Evolutionary conservation across 176 grass and related monocot genomes (phyloP).

Genomic region (Aegilops tauschii): DNA sequence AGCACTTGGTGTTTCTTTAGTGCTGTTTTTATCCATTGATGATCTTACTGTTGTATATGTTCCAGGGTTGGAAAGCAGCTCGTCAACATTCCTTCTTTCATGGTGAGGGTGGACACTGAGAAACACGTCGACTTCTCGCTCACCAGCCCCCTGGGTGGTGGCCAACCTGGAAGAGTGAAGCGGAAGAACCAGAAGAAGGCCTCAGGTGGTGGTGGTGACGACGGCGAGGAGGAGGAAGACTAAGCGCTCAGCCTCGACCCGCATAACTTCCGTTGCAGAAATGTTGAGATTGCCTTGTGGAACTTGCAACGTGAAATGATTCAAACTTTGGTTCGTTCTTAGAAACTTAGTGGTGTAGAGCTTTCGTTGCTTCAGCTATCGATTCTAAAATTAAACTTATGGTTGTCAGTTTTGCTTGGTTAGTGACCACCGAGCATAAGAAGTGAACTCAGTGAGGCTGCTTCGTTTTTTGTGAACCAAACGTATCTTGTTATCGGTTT

Average conservation of each 20-base stretch:
- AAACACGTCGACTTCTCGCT: slow-evolving; percentile 47
- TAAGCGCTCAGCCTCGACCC: neutral
- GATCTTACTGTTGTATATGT: neutral
- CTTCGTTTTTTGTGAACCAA: slow-evolving; percentile 14
- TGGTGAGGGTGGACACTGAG: slow-evolving; percentile 76
- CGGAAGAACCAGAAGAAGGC: slow-evolving; percentile 64
- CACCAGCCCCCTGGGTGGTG: slow-evolving; percentile 49
- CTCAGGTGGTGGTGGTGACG: slow-evolving; percentile 38
- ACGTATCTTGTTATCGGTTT: neutral
- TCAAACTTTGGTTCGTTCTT: neutral
- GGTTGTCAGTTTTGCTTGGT: neutral
- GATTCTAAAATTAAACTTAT: neutral
- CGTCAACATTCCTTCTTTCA: slow-evolving; percentile 71
- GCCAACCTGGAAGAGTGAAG: slow-evolving; percentile 64
- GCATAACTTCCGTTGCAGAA: neutral
- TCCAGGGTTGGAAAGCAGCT: slow-evolving; percentile 64
- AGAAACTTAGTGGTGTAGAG: neutral
- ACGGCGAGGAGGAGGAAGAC: slow-evolving; percentile 54
- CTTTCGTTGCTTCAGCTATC: neutral
- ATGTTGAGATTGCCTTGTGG: neutral
- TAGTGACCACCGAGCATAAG: neutral
- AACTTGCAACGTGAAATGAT: neutral
- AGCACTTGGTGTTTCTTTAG: neutral
- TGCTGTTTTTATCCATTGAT: neutral
- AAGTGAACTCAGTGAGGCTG: neutral